These are phyloP conservation scores for Prunus mongolica DNA, from an alignment of 306 rosid species.

Conservation along the genomic window DNA sequence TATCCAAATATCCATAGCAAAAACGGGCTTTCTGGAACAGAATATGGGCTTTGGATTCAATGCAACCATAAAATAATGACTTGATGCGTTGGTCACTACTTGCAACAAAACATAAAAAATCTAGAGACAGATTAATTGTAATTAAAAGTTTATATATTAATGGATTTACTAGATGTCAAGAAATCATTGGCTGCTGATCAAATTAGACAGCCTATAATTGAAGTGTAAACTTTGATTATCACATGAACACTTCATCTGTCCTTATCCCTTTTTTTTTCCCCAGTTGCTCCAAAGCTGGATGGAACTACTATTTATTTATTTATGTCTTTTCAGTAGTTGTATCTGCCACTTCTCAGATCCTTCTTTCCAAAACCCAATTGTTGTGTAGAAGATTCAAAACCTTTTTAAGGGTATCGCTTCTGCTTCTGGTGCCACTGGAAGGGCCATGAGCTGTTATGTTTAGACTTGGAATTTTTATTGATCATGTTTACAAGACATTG, in stretches of 20 bases:
- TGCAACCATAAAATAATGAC: too few species aligned
- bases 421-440: background rate
- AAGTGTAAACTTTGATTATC: background rate
- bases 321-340: background rate
- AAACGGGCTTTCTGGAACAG: too few species aligned
- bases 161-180: background rate
- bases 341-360: background rate
- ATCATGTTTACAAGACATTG: slow-evolving; percentile 2
- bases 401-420: background rate
- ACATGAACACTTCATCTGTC: slow-evolving; percentile 6
- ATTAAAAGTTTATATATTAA: background rate
- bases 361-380: background rate
- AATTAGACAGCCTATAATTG: background rate
- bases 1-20: too few species aligned
- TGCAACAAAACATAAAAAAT: background rate
- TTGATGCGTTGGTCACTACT: too few species aligned
- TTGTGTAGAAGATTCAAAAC: background rate
- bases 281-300: background rate
- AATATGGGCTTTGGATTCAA: too few species aligned
- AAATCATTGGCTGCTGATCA: background rate
- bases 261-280: background rate
- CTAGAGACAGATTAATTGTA: background rate
- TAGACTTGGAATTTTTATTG: background rate
- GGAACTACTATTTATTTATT: background rate
- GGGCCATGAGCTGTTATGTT: slow-evolving; percentile 1